phyloP scores from a whole-genome alignment of 1,284 basidiomycete genomes.

The Veloporphyrellus conicus region DNA sequence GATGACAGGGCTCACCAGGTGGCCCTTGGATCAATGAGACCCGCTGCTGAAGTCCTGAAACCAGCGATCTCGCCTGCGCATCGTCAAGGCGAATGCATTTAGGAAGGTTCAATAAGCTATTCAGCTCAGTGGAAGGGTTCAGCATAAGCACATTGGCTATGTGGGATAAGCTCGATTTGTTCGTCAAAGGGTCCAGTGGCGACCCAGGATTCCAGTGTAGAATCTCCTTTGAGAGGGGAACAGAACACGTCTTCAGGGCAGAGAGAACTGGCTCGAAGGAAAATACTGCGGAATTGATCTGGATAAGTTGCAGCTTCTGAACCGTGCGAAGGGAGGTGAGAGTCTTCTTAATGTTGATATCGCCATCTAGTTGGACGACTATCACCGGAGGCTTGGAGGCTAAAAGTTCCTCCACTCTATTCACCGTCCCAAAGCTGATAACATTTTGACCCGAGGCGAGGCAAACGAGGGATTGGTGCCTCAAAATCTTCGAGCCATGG shows the following conservation, averaged over 20 bases:
- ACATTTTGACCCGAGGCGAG: constrained; percentile 46
- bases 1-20: constrained; percentile 42
- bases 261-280: constrained; percentile 56
- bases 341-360: constrained; percentile 34
- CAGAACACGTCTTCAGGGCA: constrained; percentile 38
- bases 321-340: constrained; percentile 36
- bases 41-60: constrained; percentile 46
- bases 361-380: constrained; percentile 49
- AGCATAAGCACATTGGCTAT: constrained; percentile 18
- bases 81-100: constrained; percentile 45
- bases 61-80: constrained; percentile 47
- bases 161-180: background rate
- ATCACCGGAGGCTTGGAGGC: constrained; percentile 45
- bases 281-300: constrained; percentile 54
- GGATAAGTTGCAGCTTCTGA: constrained; percentile 42
- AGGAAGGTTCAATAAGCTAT: constrained; percentile 10
- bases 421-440: constrained; percentile 50
- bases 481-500: constrained; percentile 37
- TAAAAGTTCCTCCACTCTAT: constrained; percentile 52
- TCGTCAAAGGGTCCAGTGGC: background rate
- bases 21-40: constrained; percentile 64
- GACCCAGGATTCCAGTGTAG: constrained; percentile 42
- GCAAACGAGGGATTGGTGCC: constrained; percentile 50
- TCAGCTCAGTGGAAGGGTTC: constrained; percentile 39
- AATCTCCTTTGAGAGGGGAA: constrained; percentile 47